Conservation (phyloP, 768 basidiomycete species). For the Sporobolomyces phaffii region DNA sequence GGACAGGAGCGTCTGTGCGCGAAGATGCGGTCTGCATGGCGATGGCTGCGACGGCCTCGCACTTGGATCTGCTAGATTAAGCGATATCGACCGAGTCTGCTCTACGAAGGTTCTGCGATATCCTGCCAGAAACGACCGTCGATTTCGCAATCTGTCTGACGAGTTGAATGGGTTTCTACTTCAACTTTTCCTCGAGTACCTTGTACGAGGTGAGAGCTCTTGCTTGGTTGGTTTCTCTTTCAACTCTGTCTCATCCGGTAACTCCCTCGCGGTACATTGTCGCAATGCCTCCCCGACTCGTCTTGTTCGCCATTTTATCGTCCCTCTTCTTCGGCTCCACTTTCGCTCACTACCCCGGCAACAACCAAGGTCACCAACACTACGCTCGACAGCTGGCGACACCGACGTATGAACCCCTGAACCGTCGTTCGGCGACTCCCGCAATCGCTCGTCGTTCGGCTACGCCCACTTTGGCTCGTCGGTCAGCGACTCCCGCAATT, state of each 20-base stretch:
- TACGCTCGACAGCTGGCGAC: conserved; percentile 2
- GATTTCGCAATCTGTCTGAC: conserved; percentile 8
- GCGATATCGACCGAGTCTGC: no score
- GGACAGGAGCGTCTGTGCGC: no score
- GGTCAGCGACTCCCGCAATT: neutral
- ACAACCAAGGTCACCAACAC: conserved; percentile 1
- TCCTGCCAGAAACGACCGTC: no score
- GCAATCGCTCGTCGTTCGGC: neutral
- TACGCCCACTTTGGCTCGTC: conserved; percentile 1
- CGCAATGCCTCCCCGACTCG: neutral
- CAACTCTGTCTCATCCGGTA: neutral
- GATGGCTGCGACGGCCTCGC: no score
- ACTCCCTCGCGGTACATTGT: neutral
- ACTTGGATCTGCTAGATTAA: no score
- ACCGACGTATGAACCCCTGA: neutral
- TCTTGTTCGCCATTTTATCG: conserved; percentile 1
- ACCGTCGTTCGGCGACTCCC: conserved; percentile 1
- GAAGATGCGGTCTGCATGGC: no score
- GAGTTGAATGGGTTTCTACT: neutral
- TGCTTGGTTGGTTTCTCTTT: neutral
- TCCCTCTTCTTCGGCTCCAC: conserved; percentile 4
- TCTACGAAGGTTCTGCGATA: no score
- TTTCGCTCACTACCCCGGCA: neutral
- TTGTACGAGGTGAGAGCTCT: no score
- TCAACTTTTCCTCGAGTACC: no score